Conservation (phyloP, 148 eudicot genomes). For the Dysphania ambrosioides region DNA sequence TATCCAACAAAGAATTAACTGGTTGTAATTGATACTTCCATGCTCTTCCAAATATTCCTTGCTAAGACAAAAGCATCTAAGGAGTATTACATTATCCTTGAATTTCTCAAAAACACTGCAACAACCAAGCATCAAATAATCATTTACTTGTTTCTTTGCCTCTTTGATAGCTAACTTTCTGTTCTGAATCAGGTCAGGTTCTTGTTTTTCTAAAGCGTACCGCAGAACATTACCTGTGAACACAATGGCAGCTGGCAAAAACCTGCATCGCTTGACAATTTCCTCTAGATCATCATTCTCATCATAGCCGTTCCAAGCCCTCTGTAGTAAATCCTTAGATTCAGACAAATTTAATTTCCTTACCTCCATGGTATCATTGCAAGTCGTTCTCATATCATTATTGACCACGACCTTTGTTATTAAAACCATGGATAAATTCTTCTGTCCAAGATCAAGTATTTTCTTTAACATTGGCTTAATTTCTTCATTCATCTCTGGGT, state of each 20-base stretch:
- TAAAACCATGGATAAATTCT: background rate
- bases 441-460: too few relatives aligned
- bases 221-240: background rate
- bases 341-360: background rate
- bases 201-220: background rate
- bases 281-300: background rate
- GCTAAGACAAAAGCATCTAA: slow-evolving; percentile 5
- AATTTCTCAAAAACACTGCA: slow-evolving; percentile 1
- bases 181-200: background rate
- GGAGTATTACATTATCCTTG: background rate
- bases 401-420: background rate
- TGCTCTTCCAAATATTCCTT: background rate
- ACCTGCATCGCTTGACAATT: slow-evolving; percentile 7
- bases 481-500: background rate
- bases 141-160: background rate
- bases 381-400: too few relatives aligned
- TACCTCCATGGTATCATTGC: background rate
- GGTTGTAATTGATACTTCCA: background rate
- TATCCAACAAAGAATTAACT: slow-evolving; percentile 5
- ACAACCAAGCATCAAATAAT: slow-evolving; percentile 1
- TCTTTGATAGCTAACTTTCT: background rate
- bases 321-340: background rate
- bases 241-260: slow-evolving; percentile 4
- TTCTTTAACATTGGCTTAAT: background rate
- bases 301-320: background rate